Base-by-base conservation (phyloP, 805 yeast species). In the Sungouiozyma ichnusensis region DNA sequence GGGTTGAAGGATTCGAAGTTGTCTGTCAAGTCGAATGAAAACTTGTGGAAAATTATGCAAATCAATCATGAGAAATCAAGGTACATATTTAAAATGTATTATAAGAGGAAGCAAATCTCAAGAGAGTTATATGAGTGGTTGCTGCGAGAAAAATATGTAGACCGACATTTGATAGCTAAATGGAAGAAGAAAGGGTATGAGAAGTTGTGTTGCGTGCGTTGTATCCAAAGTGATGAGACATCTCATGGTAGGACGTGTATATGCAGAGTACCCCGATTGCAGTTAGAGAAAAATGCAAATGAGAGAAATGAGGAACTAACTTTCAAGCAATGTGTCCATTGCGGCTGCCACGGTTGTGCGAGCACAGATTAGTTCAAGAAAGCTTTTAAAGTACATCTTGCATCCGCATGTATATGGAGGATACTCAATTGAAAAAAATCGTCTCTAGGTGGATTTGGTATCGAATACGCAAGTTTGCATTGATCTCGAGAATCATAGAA, bases 121-220 rank as follows among this genome's bases (percentile, higher is more conserved):
- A 64, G 68, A 38, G 80, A 79, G 33, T 65, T 87, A 6, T 87
- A 85, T 59, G 77, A 77, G 36, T 87, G 86, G 81, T 63, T 86
- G 16, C 53, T 85, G 36, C 73, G 73, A 51, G 78, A 83, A 50
- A 73, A 75, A 44, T 74, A 76, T 47, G 83, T 75, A 2, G 90
- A 87, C 55, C 74, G 67, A 4, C 72, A 76, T 36, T 63, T 87
- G 43, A 84, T 87, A 24, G 90, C 95, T 17, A 87, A 81, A 67
- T 81, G 88, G 88, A 77, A 76, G 60, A 80, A 79, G 54, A 79
- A 75, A 54, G 96, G 96, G 8, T 87, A 87, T 58, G 96, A 87
- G 55, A 74, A 80, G 43, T 64, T 87, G 37, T 87, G 97, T 55
- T 87, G 97, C 57, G 60, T 87, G 45, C 71, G 73, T 48, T 87